These are phyloP conservation scores for Solanum sejunctum DNA, from an alignment of 257 asterid species.

Conservation along the genomic window DNA sequence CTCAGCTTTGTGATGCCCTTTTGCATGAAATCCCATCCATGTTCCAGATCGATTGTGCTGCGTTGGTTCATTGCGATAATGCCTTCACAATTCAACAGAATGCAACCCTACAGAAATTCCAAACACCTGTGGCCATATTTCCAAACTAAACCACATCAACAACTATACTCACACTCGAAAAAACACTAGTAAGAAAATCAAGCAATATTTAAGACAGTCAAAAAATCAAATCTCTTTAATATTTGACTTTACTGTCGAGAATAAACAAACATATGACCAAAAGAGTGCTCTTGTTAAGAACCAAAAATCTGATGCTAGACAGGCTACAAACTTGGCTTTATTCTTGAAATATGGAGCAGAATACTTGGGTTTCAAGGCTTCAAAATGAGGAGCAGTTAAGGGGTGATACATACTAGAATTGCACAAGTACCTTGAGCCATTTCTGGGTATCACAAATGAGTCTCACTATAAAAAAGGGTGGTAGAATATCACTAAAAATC, in stretches of 20 bases:
- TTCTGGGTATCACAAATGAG: neutral
- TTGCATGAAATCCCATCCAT: constrained; percentile 95
- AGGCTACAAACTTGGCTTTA: neutral
- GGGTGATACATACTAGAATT: neutral
- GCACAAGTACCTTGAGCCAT: neutral
- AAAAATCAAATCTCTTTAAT: neutral
- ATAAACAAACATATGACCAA: neutral
- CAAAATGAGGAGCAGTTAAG: neutral
- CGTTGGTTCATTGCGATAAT: constrained; percentile 63
- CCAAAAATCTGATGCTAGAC: neutral
- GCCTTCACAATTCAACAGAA: constrained; percentile 9
- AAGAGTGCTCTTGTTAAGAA: neutral
- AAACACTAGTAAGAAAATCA: neutral
- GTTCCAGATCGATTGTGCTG: constrained; percentile 64
- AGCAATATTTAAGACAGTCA: neutral
- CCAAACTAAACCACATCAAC: neutral
- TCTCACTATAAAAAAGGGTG: neutral
- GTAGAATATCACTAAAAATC: neutral
- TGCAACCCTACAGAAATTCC: constrained; percentile 6
- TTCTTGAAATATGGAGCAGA: neutral
- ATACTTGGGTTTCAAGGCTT: neutral
- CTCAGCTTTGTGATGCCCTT: constrained; percentile 78
- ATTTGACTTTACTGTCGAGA: neutral
- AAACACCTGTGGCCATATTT: constrained; percentile 8
- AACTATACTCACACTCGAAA: neutral